Base-by-base conservation (phyloP, 805 yeast species). In the Nakazawaea wickerhamii region DNA sequence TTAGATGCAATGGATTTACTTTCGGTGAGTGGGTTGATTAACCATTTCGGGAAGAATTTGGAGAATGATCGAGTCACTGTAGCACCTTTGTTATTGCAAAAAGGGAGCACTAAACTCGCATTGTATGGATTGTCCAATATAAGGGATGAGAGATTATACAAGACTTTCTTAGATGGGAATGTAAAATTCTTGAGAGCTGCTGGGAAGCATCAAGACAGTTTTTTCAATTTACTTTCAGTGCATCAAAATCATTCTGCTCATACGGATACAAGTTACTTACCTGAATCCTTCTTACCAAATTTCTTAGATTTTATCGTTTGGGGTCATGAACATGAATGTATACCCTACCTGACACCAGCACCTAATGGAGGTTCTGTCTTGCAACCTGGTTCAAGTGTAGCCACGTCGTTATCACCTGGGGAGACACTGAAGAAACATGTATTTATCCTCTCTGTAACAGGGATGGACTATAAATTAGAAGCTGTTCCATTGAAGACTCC, bases 251-350 rank as follows among this genome's bases (percentile, higher is more conserved):
- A 86, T 56, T 73, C 80, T 2, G 78, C 83, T 4, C 90, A 90
- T 53, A 77, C 95, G 1, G 78, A 79, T 34, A 85, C 95, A 0
- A 80, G 87, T 4, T 84, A 84, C 50, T 66, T 93, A 4, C 98
- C 97, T 5, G 98, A 90, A 49, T 72, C 70, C 41, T 84, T 85
- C 51, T 63, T 93, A 19, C 99, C 98, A 0, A 66, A 71, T 7
- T 89, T 90, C 56, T 54, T 93, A 36, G 89, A 93, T 55, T 67
- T 91, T 44, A 81, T 93, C 0, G 64, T 90, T 2, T 93, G 99
- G 99, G 99, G 99, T 14, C 99, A 93, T 60, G 99, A 93, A 58
- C 99, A 93, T 61, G 97, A 93, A 57, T 88, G 97, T 55, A 71
- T 81, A 4, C 86, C 91, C 1, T 77, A 75, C 45, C 78, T 95